Base-by-base conservation (phyloP, 2,329 filamentous ascomycete species). In the Arthrobotrys entomopaga region DNA sequence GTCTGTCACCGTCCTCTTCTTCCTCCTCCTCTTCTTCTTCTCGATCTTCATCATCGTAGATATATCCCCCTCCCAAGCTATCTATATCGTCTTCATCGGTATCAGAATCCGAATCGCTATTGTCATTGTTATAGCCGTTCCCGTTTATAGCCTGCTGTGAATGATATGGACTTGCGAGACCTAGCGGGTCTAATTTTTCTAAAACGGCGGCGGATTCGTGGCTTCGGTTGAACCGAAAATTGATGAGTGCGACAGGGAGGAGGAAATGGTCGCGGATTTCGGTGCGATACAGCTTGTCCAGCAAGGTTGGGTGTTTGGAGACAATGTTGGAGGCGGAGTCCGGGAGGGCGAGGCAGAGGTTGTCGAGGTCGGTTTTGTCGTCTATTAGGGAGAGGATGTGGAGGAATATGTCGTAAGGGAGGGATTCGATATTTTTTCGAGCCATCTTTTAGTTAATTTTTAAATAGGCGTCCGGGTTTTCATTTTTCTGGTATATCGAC, bases 301-400 rank as follows among this genome's bases (percentile, higher is more conserved):
- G 1, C 1, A 72, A 38, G 6, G 24, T 46, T 11, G 52, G 38
- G 13, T 65, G 11, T 7, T 29, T 22, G 11, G 48, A 13, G 8
- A 54, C 26, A 10, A 65, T 54, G 1, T 10, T 50, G 4, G 13
- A 48, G 20, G 26, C 60, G 26, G 53, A 59, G 6, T 48, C 4
- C 8, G 67, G 67, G n/a, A 60, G 48, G n/a, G 60, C 67, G 38
- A 53, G 43, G 22, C 65, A 61, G 48, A 69, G n/a, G 24, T 26
- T 60, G 24, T 69, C 65, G n/a, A 69, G 57, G 16, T 69, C 65
- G n/a, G 34, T 38, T n/a, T 69, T 69, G 22, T 69, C 56, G 6
- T 69, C 56, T 20, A 69, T 61, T 6, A 40, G n/a, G n/a, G 19
- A 19, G 43, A 69, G 40, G 38, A 69, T 60, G 6, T 53, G 46